These are phyloP conservation scores for Babesia bovis DNA, from an alignment of 169 alveolate species.

Conservation along the genomic window DNA sequence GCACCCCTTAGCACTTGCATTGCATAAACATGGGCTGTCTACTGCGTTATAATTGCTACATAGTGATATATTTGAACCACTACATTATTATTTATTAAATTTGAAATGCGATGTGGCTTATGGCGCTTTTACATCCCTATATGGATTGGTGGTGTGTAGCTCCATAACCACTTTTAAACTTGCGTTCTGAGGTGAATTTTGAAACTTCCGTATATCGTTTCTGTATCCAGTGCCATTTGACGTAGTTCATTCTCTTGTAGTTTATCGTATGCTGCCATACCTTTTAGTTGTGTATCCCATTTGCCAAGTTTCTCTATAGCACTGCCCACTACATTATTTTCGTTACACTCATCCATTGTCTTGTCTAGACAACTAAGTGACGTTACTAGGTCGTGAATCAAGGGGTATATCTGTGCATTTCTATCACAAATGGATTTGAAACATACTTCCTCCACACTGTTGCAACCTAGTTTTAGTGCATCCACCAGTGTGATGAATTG, in stretches of 20 bases:
- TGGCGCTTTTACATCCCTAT: too few relatives aligned
- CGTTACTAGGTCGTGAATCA: slow-evolving; percentile 44
- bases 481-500: slow-evolving; percentile 62
- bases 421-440: too few relatives aligned
- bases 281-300: slow-evolving; percentile 32
- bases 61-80: too few relatives aligned
- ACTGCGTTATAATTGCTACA: too few relatives aligned
- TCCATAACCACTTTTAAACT: too few relatives aligned
- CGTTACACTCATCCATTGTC: not conserved
- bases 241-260: slow-evolving; percentile 5
- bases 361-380: not conserved
- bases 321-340: not conserved
- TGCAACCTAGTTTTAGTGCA: slow-evolving; percentile 56
- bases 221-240: slow-evolving; percentile 58
- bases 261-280: slow-evolving; percentile 47
- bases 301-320: slow-evolving; percentile 16
- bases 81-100: too few relatives aligned
- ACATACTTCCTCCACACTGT: slow-evolving; percentile 37
- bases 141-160: too few relatives aligned
- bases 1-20: slow-evolving; percentile 37
- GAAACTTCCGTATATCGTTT: slow-evolving; percentile 32
- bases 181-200: slow-evolving; percentile 24
- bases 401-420: slow-evolving; percentile 38
- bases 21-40: too few relatives aligned
- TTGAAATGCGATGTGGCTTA: too few relatives aligned